Base-by-base conservation (phyloP, 2,329 filamentous ascomycete genomes). In the Cyphellophora attinorum region DNA sequence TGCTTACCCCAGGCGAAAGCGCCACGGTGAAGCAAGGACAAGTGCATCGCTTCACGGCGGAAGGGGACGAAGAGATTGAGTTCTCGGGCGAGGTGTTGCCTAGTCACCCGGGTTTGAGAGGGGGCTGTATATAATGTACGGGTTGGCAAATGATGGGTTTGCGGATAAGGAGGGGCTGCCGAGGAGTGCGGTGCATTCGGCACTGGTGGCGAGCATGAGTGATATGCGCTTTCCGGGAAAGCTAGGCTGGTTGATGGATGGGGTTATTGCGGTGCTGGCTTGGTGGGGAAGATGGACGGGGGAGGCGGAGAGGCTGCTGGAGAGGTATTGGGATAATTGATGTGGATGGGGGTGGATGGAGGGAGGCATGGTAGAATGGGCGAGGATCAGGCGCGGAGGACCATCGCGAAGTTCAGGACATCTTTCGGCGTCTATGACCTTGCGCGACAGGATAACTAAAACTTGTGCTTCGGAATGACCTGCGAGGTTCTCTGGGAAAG, bases 291-390 rank as follows among this genome's bases (percentile, higher is more conserved):
- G 40, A 14, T 43, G 40, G 40, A 27, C 12, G 2, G 40, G 40
- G n/a, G 25, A 40, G 3, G 40, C 40, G 17, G 38, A 43, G 15
- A 32, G 39, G 34, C 29, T 43, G 31, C 21, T 43, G 34, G 33
- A 33, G 19, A 43, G 38, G 27, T 43, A 43, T 18, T 43, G 40
- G 40, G 40, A 43, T n/a, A n/a, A n/a, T n/a, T n/a, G n/a, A n/a
- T n/a, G n/a, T n/a, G n/a, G n/a, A n/a, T n/a, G n/a, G n/a, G n/a
- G n/a, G n/a, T n/a, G n/a, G n/a, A n/a, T n/a, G n/a, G n/a, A n/a
- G n/a, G n/a, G n/a, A n/a, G n/a, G n/a, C n/a, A n/a, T n/a, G n/a
- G n/a, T n/a, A n/a, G n/a, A n/a, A n/a, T n/a, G n/a, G n/a, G n/a
- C n/a, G n/a, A n/a, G n/a, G n/a, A n/a, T n/a, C n/a, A n/a, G n/a